Conservation (phyloP, 2,329 filamentous ascomycete genomes). For the Myriosclerotinia duriaeana region DNA sequence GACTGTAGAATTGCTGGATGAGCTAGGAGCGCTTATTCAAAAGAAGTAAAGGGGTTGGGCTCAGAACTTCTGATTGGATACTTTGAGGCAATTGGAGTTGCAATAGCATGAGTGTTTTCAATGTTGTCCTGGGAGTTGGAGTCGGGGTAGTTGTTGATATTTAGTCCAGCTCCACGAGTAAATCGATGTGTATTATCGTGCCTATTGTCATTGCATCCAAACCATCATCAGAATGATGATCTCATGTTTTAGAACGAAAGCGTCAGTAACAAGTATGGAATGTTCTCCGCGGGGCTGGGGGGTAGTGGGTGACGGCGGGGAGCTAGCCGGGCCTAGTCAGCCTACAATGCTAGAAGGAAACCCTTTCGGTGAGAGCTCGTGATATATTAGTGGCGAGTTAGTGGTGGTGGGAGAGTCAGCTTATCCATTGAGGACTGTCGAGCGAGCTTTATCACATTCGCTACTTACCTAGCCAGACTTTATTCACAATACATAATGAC, state of each 20-base stretch:
- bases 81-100: not conserved
- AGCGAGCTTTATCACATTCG: not conserved
- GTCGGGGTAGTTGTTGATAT: not conserved
- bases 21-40: slow-evolving; percentile 59
- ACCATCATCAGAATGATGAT: not conserved
- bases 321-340: not conserved
- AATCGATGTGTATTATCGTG: not conserved
- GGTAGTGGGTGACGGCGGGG: not conserved
- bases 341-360: not conserved
- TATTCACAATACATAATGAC: not conserved
- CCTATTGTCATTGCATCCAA: not conserved
- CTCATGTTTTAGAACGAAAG: no score
- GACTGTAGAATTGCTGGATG: slow-evolving; percentile 86
- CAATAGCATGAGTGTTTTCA: not conserved
- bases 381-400: not conserved
- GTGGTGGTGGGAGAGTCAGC: no score
- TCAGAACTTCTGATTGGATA: not conserved
- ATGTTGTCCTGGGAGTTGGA: not conserved
- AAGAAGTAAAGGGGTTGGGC: not conserved
- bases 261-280: not conserved
- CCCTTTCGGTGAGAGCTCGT: not conserved
- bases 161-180: not conserved
- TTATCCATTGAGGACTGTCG: not conserved
- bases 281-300: no score
- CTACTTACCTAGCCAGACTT: not conserved